Base-by-base conservation (phyloP, 306 rosid genomes). In the Castanea mollissima region DNA sequence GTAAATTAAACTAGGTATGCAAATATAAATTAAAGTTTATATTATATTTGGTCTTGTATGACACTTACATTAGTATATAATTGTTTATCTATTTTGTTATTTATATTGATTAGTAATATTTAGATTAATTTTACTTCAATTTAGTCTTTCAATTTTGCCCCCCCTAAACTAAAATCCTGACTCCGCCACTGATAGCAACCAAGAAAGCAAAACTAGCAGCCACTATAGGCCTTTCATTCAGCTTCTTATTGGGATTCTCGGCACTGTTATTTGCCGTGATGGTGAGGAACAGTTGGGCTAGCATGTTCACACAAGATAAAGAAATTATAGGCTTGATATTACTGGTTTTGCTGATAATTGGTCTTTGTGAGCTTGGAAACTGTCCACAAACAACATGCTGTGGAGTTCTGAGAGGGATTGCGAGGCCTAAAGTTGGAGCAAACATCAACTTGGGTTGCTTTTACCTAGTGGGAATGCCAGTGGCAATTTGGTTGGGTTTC, bases 391-490 rank as follows among this genome's bases (percentile, higher is more conserved):
- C 99, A 21, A 90, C 23, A 21, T 21, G 23, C 23, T 21, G 23
- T 21, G 99, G 99, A 5, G 97, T 92, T 2, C 75, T 94, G 7
- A 88, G 99, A 75, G 99, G 99, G 6, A 91, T 92, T 1, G 99
- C 99, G 16, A 84, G 99, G 86, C 97, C 97, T 5, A 91, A 88
- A 79, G 88, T 89, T 3, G 99, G 94, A 9, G 99, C 99, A 2
- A 83, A 91, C 32, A 89, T 94, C 55, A 92, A 94, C 83, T 63
- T 94, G 81, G 90, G 97, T 1, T 91, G 99, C 71, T 94, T 94
- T 65, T 94, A 94, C 79, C 75, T 91, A 16, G 95, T 94, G 56
- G 99, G 99, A 79, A 91, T 84, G 97, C 97, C 99, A 9, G 92
- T 92, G 78, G 92, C 99, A 0, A 44, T 94, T 77, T 86, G 81